Evolutionary conservation across 164 flowering plant genomes (phyloP).

Genomic region (Chimonanthus salicifolius): DNA sequence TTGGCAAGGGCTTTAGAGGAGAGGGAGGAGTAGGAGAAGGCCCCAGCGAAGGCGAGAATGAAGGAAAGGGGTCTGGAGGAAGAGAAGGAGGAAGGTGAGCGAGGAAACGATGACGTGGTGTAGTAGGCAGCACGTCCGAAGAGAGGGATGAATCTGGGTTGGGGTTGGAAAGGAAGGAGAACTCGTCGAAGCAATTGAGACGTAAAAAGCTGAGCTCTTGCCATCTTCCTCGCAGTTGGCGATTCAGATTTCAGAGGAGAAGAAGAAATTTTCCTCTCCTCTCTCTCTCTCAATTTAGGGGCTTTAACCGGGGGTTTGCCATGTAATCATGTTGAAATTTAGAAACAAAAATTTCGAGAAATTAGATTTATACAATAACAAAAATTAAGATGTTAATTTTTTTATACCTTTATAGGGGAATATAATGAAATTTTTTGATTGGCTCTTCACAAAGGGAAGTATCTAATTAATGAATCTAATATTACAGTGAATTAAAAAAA

Average conservation of each 20-base stretch:
- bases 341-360: too few species aligned
- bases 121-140: background rate
- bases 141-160: background rate
- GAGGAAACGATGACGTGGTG: background rate
- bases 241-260: background rate
- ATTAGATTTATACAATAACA: too few species aligned
- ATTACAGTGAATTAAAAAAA: too few species aligned
- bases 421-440: too few species aligned
- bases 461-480: too few species aligned
- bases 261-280: background rate
- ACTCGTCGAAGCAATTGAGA: background rate
- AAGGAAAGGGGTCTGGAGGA: slow-evolving; percentile 3
- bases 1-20: slow-evolving; percentile 43
- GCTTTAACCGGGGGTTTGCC: too few species aligned
- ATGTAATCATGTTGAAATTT: too few species aligned
- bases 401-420: too few species aligned
- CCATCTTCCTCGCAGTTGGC: background rate
- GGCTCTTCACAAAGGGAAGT: too few species aligned
- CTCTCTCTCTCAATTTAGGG: too few species aligned
- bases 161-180: background rate
- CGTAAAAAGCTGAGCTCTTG: background rate
- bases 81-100: background rate
- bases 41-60: slow-evolving; percentile 32
- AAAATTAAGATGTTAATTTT: too few species aligned
- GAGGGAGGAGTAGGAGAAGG: slow-evolving; percentile 35